Conservation (phyloP, 768 basidiomycete genomes). For the Hygrocybe punicea region DNA sequence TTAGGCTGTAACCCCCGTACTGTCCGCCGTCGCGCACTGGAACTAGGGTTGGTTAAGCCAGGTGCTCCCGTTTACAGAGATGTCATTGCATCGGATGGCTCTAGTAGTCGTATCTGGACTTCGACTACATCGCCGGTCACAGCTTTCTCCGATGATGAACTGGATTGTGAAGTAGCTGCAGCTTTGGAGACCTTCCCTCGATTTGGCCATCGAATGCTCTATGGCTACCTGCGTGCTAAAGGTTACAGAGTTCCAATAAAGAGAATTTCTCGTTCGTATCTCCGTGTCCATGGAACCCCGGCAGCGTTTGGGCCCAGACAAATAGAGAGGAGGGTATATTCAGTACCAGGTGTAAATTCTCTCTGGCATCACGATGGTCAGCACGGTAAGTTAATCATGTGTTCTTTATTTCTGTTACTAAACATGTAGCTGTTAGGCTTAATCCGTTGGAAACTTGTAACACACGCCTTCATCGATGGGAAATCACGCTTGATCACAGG, state of each 20-base stretch:
- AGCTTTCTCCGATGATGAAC: conserved; percentile 17
- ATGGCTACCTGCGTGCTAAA: conserved; percentile 17
- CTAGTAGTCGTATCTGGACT: conserved; percentile 3
- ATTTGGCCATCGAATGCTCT: conserved; percentile 26
- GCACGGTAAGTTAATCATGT: conserved; percentile 24
- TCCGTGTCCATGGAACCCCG: conserved; percentile 21
- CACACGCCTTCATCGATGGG: conserved; percentile 45
- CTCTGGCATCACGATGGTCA: conserved; percentile 41
- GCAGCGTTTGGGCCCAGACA: conserved; percentile 20
- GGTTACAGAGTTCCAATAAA: conserved; percentile 21
- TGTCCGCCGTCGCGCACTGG: conserved; percentile 18
- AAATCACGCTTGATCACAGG: conserved; percentile 36
- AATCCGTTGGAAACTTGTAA: conserved; percentile 37
- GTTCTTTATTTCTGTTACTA: conserved; percentile 25
- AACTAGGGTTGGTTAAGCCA: conserved; percentile 17
- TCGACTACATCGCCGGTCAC: conserved; percentile 10
- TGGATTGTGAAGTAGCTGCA: conserved; percentile 17
- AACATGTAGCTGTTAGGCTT: conserved; percentile 23
- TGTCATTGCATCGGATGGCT: conserved; percentile 12
- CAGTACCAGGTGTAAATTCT: conserved; percentile 29
- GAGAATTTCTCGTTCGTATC: conserved; percentile 16
- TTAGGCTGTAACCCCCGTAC: conserved; percentile 12
- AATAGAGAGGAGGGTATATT: conserved; percentile 25
- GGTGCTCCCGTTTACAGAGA: conserved; percentile 17
- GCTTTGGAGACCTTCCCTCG: conserved; percentile 24